A percentile compares a stretch with the other conserved stretches of the same genome.
phyloP scores from a whole-genome alignment of 768 basidiomycete genomes.

The Kockovaella imperatae region DNA sequence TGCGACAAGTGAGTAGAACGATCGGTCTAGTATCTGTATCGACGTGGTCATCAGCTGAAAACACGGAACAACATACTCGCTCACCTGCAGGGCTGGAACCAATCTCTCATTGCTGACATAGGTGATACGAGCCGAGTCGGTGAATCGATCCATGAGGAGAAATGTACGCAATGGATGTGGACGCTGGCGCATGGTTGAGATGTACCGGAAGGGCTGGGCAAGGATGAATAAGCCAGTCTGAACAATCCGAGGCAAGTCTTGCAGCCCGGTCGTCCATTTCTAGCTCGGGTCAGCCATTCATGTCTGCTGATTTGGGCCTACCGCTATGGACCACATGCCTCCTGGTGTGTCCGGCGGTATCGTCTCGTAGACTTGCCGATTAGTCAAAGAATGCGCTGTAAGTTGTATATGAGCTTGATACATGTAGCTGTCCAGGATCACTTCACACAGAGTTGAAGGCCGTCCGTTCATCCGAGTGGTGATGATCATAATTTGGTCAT shows the following conservation, averaged over 20 bases:
- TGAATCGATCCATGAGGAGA: constrained; percentile 38
- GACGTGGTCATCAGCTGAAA: background rate
- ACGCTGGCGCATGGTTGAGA: constrained; percentile 2
- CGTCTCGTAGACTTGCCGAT: too few species aligned
- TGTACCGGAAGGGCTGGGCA: constrained; percentile 2
- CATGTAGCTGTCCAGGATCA: too few species aligned
- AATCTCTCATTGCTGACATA: constrained; percentile 33
- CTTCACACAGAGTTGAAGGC: too few species aligned
- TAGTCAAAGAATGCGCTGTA: too few species aligned
- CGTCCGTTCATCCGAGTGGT: too few species aligned
- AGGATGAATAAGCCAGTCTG: constrained; percentile 1
- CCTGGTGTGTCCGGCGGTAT: too few species aligned
- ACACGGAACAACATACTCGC: constrained; percentile 5
- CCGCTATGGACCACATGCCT: background rate
- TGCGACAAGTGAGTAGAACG: constrained; percentile 33
- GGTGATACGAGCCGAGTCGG: constrained; percentile 23
- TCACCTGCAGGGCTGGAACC: constrained; percentile 14
- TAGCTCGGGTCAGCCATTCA: background rate
- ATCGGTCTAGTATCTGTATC: constrained; percentile 19
- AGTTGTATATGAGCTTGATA: too few species aligned
- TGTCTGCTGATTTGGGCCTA: background rate
- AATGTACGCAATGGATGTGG: constrained; percentile 21
- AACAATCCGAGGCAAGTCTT: background rate
- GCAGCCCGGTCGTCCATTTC: constrained; percentile 12
- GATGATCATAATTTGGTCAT: too few species aligned